A percentile compares a stretch with the other conserved stretches of the same genome.
These are phyloP conservation scores for Diplocarpon mali DNA, from an alignment of 2,329 filamentous ascomycete genomes.

Conservation along the genomic window DNA sequence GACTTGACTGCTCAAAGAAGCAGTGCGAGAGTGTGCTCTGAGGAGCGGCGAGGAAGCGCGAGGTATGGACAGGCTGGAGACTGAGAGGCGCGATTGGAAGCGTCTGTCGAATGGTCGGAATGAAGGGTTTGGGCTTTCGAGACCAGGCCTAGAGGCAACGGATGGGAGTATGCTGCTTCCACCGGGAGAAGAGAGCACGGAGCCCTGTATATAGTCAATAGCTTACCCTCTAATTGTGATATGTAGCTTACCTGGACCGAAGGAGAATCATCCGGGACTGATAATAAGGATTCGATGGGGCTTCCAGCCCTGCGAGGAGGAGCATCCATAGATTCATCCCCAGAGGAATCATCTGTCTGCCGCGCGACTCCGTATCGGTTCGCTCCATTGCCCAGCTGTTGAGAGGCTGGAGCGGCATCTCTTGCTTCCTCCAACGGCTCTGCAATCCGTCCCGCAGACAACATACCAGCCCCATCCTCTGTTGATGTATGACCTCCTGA, in stretches of 20 bases:
- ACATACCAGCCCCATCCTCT: constrained; percentile 30
- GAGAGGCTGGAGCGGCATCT: constrained; percentile 18
- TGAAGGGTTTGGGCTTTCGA: constrained; percentile 64
- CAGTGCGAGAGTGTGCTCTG: constrained; percentile 66
- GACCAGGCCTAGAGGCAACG: constrained; percentile 52
- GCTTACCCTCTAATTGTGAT: neutral
- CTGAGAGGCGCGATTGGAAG: constrained; percentile 72
- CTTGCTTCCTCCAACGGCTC: constrained; percentile 23
- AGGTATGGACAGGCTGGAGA: constrained; percentile 48
- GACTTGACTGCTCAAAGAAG: constrained; percentile 64
- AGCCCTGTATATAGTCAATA: constrained; percentile 36
- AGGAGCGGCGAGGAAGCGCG: constrained; percentile 62
- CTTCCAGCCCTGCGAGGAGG: constrained; percentile 49
- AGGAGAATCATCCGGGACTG: constrained; percentile 72
- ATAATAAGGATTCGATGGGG: constrained; percentile 56
- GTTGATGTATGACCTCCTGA: constrained; percentile 32
- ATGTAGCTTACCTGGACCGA: constrained; percentile 58
- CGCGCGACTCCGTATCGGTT: constrained; percentile 24
- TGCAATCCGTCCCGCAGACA: constrained; percentile 15
- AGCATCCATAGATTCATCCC: constrained; percentile 43
- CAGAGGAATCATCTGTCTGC: constrained; percentile 36
- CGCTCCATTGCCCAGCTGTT: constrained; percentile 28
- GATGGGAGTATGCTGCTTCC: constrained; percentile 64
- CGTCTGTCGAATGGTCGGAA: constrained; percentile 89
- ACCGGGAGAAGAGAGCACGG: constrained; percentile 54